phyloP scores from a whole-genome alignment of 2,329 filamentous ascomycete species.

The Arthroderma sp. region DNA sequence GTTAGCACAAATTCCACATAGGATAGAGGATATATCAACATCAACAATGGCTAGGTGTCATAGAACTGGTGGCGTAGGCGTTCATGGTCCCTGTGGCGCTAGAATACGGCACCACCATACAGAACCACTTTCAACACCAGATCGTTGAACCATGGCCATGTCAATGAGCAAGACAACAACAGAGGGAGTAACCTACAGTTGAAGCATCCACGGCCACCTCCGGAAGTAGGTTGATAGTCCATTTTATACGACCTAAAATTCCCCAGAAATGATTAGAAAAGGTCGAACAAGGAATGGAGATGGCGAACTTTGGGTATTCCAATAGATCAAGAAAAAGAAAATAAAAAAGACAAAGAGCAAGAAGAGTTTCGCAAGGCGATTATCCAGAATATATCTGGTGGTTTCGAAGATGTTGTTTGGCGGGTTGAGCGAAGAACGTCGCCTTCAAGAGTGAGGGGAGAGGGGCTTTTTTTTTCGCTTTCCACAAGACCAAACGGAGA shows the following conservation, averaged over 20 bases:
- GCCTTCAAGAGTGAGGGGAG: neutral
- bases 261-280: neutral
- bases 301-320: slow-evolving; percentile 2
- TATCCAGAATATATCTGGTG: neutral
- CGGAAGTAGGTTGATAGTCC: slow-evolving; percentile 31
- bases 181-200: slow-evolving; percentile 38
- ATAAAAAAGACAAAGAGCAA: neutral
- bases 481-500: no score
- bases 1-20: slow-evolving; percentile 2
- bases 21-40: no score
- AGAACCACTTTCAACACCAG: neutral
- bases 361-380: neutral
- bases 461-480: no score
- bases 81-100: neutral
- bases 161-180: slow-evolving; percentile 1
- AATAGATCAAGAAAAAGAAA: slow-evolving; percentile 1
- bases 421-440: neutral
- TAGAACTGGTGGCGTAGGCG: neutral
- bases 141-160: neutral
- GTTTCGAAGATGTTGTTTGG: neutral
- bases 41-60: no score
- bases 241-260: slow-evolving; percentile 22
- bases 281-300: neutral
- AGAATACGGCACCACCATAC: neutral
- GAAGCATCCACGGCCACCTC: slow-evolving; percentile 43